A percentile compares a stretch with the other conserved stretches of the same genome.
phyloP scores from a whole-genome alignment of 129 eudicot genomes.

The Escallonia rubra region DNA sequence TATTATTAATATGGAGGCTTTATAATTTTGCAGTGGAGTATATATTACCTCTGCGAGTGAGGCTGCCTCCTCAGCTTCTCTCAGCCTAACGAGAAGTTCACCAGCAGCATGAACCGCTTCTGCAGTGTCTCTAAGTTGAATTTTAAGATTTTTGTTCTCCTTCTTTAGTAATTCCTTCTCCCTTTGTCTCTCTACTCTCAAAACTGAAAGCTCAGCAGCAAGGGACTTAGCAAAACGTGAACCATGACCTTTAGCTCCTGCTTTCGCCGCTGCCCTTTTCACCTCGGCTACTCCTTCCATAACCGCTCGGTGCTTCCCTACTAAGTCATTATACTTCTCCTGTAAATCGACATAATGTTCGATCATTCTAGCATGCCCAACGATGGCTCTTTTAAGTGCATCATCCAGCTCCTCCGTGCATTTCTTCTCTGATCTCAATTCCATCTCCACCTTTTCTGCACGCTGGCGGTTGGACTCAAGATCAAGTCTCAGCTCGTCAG shows the following conservation, averaged over 20 bases:
- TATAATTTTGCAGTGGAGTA: too few relatives aligned
- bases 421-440: conserved; percentile 70
- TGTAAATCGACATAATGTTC: conserved; percentile 90
- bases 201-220: conserved; percentile 76
- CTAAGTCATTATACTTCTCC: conserved; percentile 70
- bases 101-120: conserved; percentile 99
- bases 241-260: conserved; percentile 84
- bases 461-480: conserved; percentile 64
- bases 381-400: conserved; percentile 60
- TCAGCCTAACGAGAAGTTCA: conserved; percentile 76
- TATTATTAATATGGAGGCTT: too few relatives aligned
- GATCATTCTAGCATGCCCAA: conserved; percentile 76
- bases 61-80: conserved; percentile 87
- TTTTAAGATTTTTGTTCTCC: conserved; percentile 63
- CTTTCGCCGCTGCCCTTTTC: conserved; percentile 78
- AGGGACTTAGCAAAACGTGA: conserved; percentile 73
- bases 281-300: conserved; percentile 77
- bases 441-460: conserved; percentile 74
- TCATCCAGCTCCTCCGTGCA: conserved; percentile 86
- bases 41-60: conserved; percentile 71
- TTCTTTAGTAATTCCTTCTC: conserved; percentile 68
- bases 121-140: conserved; percentile 81
- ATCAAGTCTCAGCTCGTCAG: conserved; percentile 86
- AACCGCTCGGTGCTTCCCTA: conserved; percentile 54
- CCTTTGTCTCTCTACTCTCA: conserved; percentile 75